Conservation (phyloP, 164 flowering plant genomes). For the Chloranthus sessilifolius region DNA sequence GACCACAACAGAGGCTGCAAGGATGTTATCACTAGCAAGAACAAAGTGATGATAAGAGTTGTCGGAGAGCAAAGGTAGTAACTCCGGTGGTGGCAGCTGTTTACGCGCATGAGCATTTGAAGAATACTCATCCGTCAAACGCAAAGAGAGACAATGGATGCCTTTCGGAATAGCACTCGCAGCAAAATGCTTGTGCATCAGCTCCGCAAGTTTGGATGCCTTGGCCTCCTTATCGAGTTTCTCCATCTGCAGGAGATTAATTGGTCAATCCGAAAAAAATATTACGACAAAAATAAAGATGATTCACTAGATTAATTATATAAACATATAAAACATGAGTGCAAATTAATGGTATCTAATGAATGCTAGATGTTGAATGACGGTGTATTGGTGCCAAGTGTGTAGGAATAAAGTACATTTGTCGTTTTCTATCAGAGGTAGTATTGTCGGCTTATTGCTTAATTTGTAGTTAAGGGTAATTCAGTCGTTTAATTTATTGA, state of each 20-base stretch:
- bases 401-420: too few species aligned
- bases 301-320: too few species aligned
- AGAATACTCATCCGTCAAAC: slow-evolving; percentile 77
- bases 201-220: slow-evolving; percentile 61
- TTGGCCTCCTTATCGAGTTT: slow-evolving; percentile 60
- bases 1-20: slow-evolving; percentile 82
- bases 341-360: too few species aligned
- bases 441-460: too few species aligned
- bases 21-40: slow-evolving; percentile 63
- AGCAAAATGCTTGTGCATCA: slow-evolving; percentile 79
- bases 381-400: too few species aligned
- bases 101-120: slow-evolving; percentile 72
- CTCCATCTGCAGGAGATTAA: slow-evolving; percentile 76
- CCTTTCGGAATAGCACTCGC: slow-evolving; percentile 74
- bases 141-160: slow-evolving; percentile 68
- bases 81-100: slow-evolving; percentile 69
- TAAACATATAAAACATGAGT: too few species aligned
- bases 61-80: slow-evolving; percentile 61
- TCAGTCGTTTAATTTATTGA: too few species aligned
- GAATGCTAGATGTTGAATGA: too few species aligned
- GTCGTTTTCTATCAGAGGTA: too few species aligned
- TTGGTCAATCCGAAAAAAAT: too few species aligned
- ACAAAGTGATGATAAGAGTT: slow-evolving; percentile 65
- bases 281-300: too few species aligned
- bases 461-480: too few species aligned